phyloP scores from a whole-genome alignment of 106 monocot species.

The Amphibolis antarctica region DNA sequence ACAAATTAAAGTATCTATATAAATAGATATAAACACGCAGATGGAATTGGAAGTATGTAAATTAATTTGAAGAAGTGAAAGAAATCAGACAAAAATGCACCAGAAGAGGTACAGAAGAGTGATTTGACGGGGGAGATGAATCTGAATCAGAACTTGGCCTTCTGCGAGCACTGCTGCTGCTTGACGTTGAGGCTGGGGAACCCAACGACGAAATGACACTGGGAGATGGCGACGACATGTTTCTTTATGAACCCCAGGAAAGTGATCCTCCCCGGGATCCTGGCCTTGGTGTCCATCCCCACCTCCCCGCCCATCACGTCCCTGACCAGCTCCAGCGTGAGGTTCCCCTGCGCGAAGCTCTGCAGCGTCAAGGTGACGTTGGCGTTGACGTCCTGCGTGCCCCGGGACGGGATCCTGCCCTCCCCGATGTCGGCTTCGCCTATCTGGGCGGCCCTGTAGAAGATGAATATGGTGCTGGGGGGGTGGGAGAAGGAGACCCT shows the following conservation, averaged over 20 bases:
- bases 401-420: conserved; percentile 38
- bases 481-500: conserved; percentile 43
- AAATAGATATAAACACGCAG: too few relatives aligned
- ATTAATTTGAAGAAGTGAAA: too few relatives aligned
- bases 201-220: conserved; percentile 37
- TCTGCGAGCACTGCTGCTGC: conserved; percentile 30
- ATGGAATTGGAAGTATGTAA: too few relatives aligned
- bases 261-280: conserved; percentile 37
- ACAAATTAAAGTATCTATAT: too few relatives aligned
- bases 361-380: conserved; percentile 32
- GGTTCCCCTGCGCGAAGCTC: conserved; percentile 9
- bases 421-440: conserved; percentile 41
- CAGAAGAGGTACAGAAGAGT: too few relatives aligned
- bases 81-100: too few relatives aligned
- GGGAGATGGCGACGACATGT: conserved; percentile 30
- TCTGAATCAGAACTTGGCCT: conserved; percentile 24
- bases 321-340: conserved; percentile 6
- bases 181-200: conserved; percentile 21
- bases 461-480: conserved; percentile 23
- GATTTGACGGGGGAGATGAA: too few relatives aligned
- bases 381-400: conserved; percentile 14
- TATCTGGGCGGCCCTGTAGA: conserved; percentile 34
- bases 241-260: conserved; percentile 45
- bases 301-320: conserved; percentile 34
- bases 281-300: conserved; percentile 26